Evolutionary conservation across 805 yeast genomes (phyloP).

Genomic region (Maudiozyma serrabonitensis): DNA sequence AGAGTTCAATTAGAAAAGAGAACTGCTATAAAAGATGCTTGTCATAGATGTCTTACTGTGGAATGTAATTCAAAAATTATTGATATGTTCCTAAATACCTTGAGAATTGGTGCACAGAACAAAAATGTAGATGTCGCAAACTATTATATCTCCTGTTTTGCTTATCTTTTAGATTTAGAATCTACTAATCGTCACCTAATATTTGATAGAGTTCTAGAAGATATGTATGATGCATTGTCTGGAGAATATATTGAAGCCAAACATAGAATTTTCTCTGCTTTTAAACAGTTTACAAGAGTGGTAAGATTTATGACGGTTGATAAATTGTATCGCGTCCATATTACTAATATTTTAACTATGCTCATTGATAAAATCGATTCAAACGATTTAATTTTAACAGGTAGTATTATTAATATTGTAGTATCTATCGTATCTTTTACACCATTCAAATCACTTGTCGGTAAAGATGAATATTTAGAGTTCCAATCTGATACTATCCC

Average conservation of each 20-base stretch:
- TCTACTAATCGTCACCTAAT: conserved; percentile 37
- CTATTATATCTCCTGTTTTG: conserved; percentile 48
- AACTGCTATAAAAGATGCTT: conserved; percentile 6
- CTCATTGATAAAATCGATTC: conserved; percentile 77
- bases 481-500: conserved; percentile 37
- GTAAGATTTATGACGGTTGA: conserved; percentile 56
- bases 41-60: conserved; percentile 20
- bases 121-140: conserved; percentile 49
- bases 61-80: conserved; percentile 30
- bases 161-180: conserved; percentile 52
- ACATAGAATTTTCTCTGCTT: conserved; percentile 68
- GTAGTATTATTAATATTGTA: conserved; percentile 56
- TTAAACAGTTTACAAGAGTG: conserved; percentile 55
- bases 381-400: conserved; percentile 70
- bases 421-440: conserved; percentile 61
- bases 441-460: conserved; percentile 54
- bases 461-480: conserved; percentile 32
- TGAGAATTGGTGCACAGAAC: conserved; percentile 69
- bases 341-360: conserved; percentile 62
- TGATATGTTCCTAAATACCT: conserved; percentile 37
- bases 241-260: conserved; percentile 59
- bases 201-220: conserved; percentile 47
- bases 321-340: conserved; percentile 64
- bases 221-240: conserved; percentile 65
- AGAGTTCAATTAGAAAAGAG: conserved; percentile 39